These are phyloP conservation scores for Rubia yunnanensis DNA, from an alignment of 257 asterid genomes.

Conservation along the genomic window DNA sequence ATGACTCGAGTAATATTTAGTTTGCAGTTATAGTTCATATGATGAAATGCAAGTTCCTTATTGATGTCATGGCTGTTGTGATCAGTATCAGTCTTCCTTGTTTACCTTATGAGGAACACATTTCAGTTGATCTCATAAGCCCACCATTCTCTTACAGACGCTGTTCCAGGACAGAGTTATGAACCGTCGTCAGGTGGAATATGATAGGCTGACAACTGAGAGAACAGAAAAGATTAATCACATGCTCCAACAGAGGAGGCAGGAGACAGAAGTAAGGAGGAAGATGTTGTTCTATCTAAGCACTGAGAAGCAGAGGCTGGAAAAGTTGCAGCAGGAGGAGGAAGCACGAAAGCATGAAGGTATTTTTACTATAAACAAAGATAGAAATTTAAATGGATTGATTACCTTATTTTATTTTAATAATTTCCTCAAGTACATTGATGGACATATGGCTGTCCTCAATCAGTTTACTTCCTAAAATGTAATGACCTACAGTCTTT, in stretches of 20 bases:
- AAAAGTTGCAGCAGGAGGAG: slow-evolving; percentile 17
- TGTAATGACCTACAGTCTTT: too few relatives aligned
- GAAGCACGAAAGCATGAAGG: slow-evolving; percentile 22
- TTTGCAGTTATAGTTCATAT: background rate
- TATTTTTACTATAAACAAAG: background rate
- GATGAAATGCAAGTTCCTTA: background rate
- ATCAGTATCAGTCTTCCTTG: background rate
- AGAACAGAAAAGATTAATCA: slow-evolving; percentile 16
- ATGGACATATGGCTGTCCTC: background rate
- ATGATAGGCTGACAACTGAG: slow-evolving; percentile 15
- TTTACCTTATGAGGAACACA: background rate
- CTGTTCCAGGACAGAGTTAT: slow-evolving; percentile 12
- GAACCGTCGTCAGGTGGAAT: slow-evolving; percentile 16
- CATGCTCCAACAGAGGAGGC: slow-evolving; percentile 19
- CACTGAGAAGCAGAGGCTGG: slow-evolving; percentile 19
- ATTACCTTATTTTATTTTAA: background rate
- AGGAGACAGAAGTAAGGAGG: slow-evolving; percentile 19
- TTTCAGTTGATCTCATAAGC: slow-evolving; percentile 1
- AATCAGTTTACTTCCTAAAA: too few relatives aligned
- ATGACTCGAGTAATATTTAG: background rate
- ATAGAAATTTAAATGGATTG: background rate
- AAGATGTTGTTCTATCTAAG: slow-evolving; percentile 18
- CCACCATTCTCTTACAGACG: slow-evolving; percentile 9
- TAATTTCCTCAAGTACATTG: background rate
- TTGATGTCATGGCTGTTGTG: background rate